Evolutionary conservation across 805 yeast species (phyloP).

Genomic region (Spathaspora arborariae): DNA sequence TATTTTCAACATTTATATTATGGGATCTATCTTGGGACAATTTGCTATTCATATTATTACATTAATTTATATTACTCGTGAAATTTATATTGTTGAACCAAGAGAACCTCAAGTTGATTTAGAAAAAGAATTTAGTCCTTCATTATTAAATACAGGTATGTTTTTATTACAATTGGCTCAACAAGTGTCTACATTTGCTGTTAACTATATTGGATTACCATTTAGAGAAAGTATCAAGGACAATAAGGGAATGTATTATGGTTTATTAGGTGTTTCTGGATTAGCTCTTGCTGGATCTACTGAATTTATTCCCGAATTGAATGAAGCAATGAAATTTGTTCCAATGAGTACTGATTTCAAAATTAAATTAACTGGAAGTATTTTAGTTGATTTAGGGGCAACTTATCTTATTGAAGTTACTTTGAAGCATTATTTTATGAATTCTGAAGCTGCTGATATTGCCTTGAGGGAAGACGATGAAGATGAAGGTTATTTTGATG

Average conservation of each 20-base stretch:
- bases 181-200: conserved; percentile 96
- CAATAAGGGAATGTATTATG: conserved; percentile 96
- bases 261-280: conserved; percentile 84
- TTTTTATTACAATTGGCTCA: conserved; percentile 91
- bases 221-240: conserved; percentile 87
- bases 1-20: conserved; percentile 88
- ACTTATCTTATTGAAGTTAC: conserved; percentile 74
- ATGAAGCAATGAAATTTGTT: conserved; percentile 88
- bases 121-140: conserved; percentile 84
- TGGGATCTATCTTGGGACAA: conserved; percentile 97
- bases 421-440: conserved; percentile 85
- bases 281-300: conserved; percentile 90
- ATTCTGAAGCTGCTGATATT: conserved; percentile 88
- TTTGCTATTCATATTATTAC: conserved; percentile 88
- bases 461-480: conserved; percentile 44
- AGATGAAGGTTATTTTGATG: conserved; percentile 1
- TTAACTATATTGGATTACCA: conserved; percentile 95
- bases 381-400: conserved; percentile 71
- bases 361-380: conserved; percentile 65
- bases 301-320: conserved; percentile 90
- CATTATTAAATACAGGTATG: conserved; percentile 92
- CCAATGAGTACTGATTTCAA: conserved; percentile 77
- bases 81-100: conserved; percentile 86
- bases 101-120: conserved; percentile 86
- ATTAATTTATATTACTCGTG: conserved; percentile 75